Evolutionary conservation across 177 flowering plant species (phyloP), one percentile per base, ranked within the genome.

Genomic region (Vitis hybrid): DNA sequence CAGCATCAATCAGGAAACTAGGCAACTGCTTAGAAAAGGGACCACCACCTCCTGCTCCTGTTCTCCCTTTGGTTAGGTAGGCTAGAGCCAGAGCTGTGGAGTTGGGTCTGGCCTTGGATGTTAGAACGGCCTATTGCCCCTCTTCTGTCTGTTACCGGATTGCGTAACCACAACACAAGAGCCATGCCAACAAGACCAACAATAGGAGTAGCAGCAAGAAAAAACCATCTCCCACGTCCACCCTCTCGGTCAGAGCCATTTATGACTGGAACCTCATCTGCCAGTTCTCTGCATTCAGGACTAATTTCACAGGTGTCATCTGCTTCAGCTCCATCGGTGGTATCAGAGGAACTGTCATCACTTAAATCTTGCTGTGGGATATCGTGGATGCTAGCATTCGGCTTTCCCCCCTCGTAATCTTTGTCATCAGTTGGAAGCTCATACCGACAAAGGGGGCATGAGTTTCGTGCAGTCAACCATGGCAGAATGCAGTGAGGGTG

Each of bases 341-440:
- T 27, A 72, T 69, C 78, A 10, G 85, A 83, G 32, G 82, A 79
- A 79, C 76, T 71, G 49, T 84, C 88, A 67, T 80, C 87, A 68
- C 58, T 76, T 1, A 51, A 69, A n/a, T 74, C 78, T 56, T 67
- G 80, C 64, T 70, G 79, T 73, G 72, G 79, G 51, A 75, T 75
- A 18, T 66, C 83, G 46, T 66, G 74, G 62, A 64, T 63, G 12
- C 49, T 67, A 64, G 5, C 48, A 64, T 68, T 74, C 32, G 11
- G 82, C 74, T 85, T 89, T 58, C 82, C 82, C 64, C 81, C 86
- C 71, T 89, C 97, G 63, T 89, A 90, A 61, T 88, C 91, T 64
- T 68, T 73, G 81, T 91, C 93, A 79, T 94, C 97, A 27, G 97
- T 92, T 20, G 97, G 98, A 75, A 94, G 93, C 79, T 94, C 97